Percentiles rank a stretch among this genome's conserved stretches.
These are phyloP conservation scores for Curvularia lunata DNA, from an alignment of 2,329 filamentous ascomycete species.

Conservation along the genomic window DNA sequence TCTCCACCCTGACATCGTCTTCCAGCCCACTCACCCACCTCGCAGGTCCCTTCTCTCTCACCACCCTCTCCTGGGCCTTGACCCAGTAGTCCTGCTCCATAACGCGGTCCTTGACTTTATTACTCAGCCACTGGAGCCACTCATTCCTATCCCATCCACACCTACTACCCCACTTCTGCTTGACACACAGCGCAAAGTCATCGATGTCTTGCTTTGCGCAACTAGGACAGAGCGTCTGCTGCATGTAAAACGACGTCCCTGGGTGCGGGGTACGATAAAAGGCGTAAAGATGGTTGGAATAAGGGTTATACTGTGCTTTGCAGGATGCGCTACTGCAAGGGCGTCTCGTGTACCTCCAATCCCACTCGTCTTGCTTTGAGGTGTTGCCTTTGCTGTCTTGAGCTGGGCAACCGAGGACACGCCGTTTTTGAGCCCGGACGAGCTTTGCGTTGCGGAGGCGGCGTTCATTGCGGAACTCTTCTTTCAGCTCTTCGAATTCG, in stretches of 20 bases:
- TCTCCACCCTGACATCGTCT: constrained; percentile 7
- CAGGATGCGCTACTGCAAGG: constrained; percentile 36
- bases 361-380: constrained; percentile 20
- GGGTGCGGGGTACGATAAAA: constrained; percentile 32
- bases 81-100: constrained; percentile 39
- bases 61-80: constrained; percentile 37
- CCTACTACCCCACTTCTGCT: constrained; percentile 31
- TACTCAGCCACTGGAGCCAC: constrained; percentile 37
- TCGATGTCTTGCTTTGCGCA: constrained; percentile 38
- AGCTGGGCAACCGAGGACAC: constrained; percentile 20
- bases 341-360: constrained; percentile 38
- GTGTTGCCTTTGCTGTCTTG: not conserved
- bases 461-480: constrained; percentile 24
- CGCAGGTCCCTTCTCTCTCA: constrained; percentile 26
- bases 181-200: constrained; percentile 24
- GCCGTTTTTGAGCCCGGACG: constrained; percentile 16
- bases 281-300: constrained; percentile 27
- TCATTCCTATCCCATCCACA: constrained; percentile 31
- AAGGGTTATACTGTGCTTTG: constrained; percentile 33
- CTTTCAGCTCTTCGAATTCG: constrained; percentile 37
- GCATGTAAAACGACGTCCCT: constrained; percentile 24
- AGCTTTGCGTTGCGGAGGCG: constrained; percentile 19
- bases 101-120: constrained; percentile 24
- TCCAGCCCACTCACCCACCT: constrained; percentile 6
- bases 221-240: constrained; percentile 33